Evolutionary conservation across 768 basidiomycete genomes (phyloP), one percentile per base, ranked within the genome.

Genomic region (Mycena amicta): DNA sequence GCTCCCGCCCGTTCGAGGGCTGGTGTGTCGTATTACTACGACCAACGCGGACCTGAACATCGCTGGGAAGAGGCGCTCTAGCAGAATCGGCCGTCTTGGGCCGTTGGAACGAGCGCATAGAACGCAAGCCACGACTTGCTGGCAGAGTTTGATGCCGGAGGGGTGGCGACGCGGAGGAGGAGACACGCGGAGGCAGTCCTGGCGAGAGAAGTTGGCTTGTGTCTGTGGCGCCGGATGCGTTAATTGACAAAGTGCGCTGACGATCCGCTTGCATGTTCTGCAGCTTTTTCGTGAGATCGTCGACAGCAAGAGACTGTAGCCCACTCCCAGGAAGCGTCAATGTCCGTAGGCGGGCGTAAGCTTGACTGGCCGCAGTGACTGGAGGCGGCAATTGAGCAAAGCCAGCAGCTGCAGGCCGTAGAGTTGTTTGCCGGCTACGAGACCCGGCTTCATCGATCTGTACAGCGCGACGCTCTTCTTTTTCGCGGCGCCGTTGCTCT

Each of bases 51-150:
- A 70, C 70, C 33, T 71, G 70, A 8, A 67, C 58, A 40, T 77
- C 76, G 3, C 49, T 41, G 27, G 76, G 73, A 25, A 74, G 52
- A 8, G 77, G 72, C 22, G 30, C 71, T 71, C 6, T 80, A 79
- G 1, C 66, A 53, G 16, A 72, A 57, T 30, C 74, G 70, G 46
- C 71, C 66, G 46, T 78, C 71, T 52, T 12, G 11, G 77, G 69
- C 30, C 79, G 82, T 65, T 84, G 87, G 74, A 91, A 87, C 6
- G 89, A 90, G 18, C 84, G 80, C 78, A 74, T 75, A 22, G 80
- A 72, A 20, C 80, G 81, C 27, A 89, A 62, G 55, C 69, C 59
- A n/a, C 68, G 64, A 46, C 53, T 52, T 29, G 62, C 43, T 49
- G 68, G 46, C 40, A 68, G 59, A 52, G 64, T 53, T 27, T 70